Conservation (phyloP, 352 stramenopile genomes). For the Phytopythium vexans region DNA sequence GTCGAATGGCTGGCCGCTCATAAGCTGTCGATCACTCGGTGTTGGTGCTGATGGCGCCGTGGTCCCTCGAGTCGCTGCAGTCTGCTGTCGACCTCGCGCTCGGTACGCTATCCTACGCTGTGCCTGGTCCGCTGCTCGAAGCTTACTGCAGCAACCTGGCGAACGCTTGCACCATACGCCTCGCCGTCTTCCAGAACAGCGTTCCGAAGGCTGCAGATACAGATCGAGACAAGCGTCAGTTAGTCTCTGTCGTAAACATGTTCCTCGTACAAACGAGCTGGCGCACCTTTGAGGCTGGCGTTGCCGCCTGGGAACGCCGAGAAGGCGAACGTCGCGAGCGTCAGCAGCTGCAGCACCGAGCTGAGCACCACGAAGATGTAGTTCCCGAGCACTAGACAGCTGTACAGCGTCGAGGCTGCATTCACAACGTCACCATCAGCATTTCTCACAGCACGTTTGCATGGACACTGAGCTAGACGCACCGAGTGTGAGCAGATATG, state of each 20-base stretch:
- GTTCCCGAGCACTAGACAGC: constrained; percentile 77
- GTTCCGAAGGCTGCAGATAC: constrained; percentile 42
- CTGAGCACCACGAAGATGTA: constrained; percentile 84
- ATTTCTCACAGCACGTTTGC: background rate
- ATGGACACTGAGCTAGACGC: constrained; percentile 5
- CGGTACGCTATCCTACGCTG: no score
- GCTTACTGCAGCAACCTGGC: constrained; percentile 50
- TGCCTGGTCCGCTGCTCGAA: background rate
- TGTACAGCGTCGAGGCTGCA: constrained; percentile 68
- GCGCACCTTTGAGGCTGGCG: constrained; percentile 56
- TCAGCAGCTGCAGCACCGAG: constrained; percentile 62
- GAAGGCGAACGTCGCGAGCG: constrained; percentile 50
- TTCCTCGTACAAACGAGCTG: background rate
- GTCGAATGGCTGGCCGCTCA: no score
- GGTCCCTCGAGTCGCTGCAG: no score
- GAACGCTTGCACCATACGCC: constrained; percentile 60
- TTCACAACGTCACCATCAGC: background rate
- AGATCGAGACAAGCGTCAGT: background rate
- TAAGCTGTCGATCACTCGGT: no score
- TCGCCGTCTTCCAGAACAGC: constrained; percentile 65
- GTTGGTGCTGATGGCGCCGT: no score
- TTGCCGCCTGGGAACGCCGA: constrained; percentile 62
- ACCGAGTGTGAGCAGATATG: constrained; percentile 76
- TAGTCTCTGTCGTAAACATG: background rate
- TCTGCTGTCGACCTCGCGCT: no score